Conservation (phyloP, 768 basidiomycete species). For the Daedaleopsis sinensis region DNA sequence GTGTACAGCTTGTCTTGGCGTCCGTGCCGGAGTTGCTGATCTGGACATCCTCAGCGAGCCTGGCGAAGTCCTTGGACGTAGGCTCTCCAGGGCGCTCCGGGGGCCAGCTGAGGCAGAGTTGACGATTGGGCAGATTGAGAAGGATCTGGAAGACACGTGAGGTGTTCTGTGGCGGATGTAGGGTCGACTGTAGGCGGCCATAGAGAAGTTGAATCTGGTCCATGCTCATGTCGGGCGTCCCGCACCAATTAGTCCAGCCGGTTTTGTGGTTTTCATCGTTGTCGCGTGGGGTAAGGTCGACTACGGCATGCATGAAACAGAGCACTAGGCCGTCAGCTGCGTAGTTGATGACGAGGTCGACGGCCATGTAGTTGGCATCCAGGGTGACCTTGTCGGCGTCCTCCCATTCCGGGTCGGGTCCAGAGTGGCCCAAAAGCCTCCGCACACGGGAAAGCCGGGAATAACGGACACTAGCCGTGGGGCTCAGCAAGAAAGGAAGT, state of each 20-base stretch:
- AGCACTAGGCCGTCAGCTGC: constrained; percentile 85
- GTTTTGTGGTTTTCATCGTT: constrained; percentile 78
- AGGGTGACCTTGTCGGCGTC: constrained; percentile 70
- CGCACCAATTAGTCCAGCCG: constrained; percentile 88
- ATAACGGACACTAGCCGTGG: constrained; percentile 65
- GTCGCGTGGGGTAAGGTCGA: constrained; percentile 70
- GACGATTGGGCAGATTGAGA: constrained; percentile 57
- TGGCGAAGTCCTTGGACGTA: constrained; percentile 45
- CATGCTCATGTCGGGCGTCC: constrained; percentile 63
- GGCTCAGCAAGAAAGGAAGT: constrained; percentile 26
- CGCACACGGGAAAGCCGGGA: constrained; percentile 77
- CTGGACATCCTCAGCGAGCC: constrained; percentile 69
- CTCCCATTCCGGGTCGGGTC: constrained; percentile 54
- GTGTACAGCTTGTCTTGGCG: constrained; percentile 86
- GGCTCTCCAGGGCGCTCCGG: constrained; percentile 40
- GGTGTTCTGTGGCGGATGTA: constrained; percentile 54
- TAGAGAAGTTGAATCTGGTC: constrained; percentile 64
- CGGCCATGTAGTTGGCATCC: constrained; percentile 80
- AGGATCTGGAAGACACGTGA: constrained; percentile 81
- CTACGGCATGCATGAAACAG: constrained; percentile 85
- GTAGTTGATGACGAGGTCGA: constrained; percentile 90
- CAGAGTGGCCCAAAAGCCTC: constrained; percentile 68
- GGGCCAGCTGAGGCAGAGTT: constrained; percentile 76
- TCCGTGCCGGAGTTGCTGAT: constrained; percentile 61
- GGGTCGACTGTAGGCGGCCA: constrained; percentile 55